Evolutionary conservation across 1,284 basidiomycete species (phyloP), one percentile per base, ranked within the genome.

Genomic region (Austroboletus niveus): DNA sequence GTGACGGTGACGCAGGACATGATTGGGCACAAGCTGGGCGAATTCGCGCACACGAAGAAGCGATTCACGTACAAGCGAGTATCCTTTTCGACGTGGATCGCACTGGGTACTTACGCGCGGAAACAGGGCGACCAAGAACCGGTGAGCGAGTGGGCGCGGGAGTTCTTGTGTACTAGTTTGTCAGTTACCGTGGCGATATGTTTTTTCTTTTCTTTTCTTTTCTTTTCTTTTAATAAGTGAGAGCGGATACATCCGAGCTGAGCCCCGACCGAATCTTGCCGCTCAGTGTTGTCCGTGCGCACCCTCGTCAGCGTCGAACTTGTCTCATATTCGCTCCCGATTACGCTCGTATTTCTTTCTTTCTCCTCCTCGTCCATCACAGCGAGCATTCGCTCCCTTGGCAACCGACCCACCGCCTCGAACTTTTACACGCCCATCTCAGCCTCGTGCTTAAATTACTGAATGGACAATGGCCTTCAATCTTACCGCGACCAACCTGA

Each of bases 21-120:
- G 95, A 93, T 99, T 3, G 96, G 96, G 0, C 94, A 98, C 70
- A 98, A 99, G 22, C 22, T 99, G 50, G 96, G 96, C 47, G 95
- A 98, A 75, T 98, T 98, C 72, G 79, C 94, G 17, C 81, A 87
- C 54, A 98, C 94, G 40, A 85, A 91, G 71, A 89, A 88, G 68
- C 78, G 79, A 50, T 89, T 90, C 66, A 78, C 75, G n/a, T 89
- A 81, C 71, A 88, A 80, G 88, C 88, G 64, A 62, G 85, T 79
- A 30, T 54, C 36, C 53, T 46, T 42, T 34, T 34, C 29, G 29
- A 29, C 29, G 29, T 29, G 29, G 5, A 34, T 41, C 42, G 11
- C 35, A 45, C 6, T 8, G 29, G 2, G 8, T 20, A 43, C 52
- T 57, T 41, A 53, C 30, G 17, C 42, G 45, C 51, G 45, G 8